Evolutionary conservation across 2,329 filamentous ascomycete genomes (phyloP).

Genomic region (Leptographium radiaticola): DNA sequence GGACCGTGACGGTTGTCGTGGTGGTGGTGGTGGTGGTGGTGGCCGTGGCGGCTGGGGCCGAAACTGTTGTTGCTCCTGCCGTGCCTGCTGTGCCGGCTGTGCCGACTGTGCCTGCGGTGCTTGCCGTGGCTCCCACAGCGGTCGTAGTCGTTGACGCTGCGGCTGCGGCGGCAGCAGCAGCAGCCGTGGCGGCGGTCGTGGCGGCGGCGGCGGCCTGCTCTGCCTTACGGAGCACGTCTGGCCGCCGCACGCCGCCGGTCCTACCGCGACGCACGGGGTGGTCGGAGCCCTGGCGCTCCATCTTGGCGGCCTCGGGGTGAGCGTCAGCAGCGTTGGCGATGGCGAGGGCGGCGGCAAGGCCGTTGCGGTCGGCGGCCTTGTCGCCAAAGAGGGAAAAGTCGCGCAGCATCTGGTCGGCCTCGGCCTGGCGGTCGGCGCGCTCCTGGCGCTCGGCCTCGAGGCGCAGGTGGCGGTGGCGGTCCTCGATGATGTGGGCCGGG

Average conservation of each 20-base stretch:
- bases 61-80: neutral
- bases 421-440: slow-evolving; percentile 8
- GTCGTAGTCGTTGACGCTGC: neutral
- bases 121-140: too few species aligned
- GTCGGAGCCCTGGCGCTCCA: slow-evolving; percentile 23
- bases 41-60: slow-evolving; percentile 1
- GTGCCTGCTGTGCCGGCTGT: too few species aligned
- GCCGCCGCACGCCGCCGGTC: slow-evolving; percentile 34
- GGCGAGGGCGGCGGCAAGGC: too few species aligned
- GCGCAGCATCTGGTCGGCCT: slow-evolving; percentile 12
- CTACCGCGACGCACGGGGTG: slow-evolving; percentile 23
- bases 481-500: slow-evolving; percentile 33
- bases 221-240: slow-evolving; percentile 48
- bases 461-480: slow-evolving; percentile 19
- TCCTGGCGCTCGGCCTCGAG: slow-evolving; percentile 17
- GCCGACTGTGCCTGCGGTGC: too few species aligned
- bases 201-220: slow-evolving; percentile 42
- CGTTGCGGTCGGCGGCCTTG: neutral
- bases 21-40: slow-evolving; percentile 1
- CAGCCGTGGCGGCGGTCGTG: slow-evolving; percentile 33
- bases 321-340: slow-evolving; percentile 9
- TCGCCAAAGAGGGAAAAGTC: slow-evolving; percentile 10
- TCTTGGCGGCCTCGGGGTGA: slow-evolving; percentile 17
- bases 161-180: slow-evolving; percentile 10
- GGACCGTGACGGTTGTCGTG: too few species aligned